phyloP scores from a whole-genome alignment of 306 rosid species.

The Lagenaria siceraria region DNA sequence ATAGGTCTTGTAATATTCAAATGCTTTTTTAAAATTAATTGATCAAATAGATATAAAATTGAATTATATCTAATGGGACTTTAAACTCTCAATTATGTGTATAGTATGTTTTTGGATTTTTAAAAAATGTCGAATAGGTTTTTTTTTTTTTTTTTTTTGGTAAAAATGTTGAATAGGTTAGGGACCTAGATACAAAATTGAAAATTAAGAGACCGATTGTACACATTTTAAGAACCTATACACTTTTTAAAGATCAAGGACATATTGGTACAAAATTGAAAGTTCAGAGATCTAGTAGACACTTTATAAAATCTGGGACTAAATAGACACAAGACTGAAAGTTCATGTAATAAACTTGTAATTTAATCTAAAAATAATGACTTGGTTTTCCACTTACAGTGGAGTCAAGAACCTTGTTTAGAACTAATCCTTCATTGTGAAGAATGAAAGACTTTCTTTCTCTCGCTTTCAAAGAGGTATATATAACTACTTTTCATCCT shows the following conservation, averaged over 20 bases:
- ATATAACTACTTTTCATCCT: background rate
- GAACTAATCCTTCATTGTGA: background rate
- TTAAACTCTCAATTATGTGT: background rate
- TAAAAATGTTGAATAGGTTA: background rate
- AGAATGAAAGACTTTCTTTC: background rate
- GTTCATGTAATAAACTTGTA: background rate
- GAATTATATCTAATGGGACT: background rate
- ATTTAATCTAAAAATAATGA: background rate
- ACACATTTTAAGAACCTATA: background rate
- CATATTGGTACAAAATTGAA: no score
- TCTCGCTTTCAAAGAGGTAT: background rate
- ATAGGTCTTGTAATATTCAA: background rate
- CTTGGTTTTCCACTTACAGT: background rate
- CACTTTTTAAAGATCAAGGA: background rate
- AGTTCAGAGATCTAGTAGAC: no score
- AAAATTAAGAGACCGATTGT: background rate
- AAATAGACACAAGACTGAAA: no score
- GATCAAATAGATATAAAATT: background rate
- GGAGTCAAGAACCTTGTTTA: slow-evolving; percentile 11
- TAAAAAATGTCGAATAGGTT: background rate
- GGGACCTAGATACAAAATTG: background rate
- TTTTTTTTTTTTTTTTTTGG: no score
- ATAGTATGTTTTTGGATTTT: background rate
- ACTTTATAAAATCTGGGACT: background rate
- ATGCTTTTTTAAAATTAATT: no score